phyloP scores from a whole-genome alignment of 2,329 filamentous ascomycete species.

The Cladophialophora exuberans region DNA sequence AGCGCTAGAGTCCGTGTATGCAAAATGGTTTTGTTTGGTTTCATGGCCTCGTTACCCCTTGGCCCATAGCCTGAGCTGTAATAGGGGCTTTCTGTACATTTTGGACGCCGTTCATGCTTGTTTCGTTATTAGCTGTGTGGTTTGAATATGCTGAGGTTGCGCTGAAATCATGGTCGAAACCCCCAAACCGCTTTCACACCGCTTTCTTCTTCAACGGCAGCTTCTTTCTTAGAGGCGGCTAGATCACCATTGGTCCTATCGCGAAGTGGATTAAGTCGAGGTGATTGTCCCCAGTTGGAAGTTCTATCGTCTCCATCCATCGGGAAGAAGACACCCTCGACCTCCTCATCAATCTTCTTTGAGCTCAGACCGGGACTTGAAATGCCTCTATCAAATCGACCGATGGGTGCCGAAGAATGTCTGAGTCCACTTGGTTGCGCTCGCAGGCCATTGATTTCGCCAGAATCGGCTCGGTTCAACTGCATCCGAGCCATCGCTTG shows the following conservation, averaged over 20 bases:
- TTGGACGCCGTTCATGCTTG: slow-evolving; percentile 24
- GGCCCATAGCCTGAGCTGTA: slow-evolving; percentile 8
- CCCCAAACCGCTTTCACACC: slow-evolving; percentile 25
- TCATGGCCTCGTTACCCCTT: slow-evolving; percentile 1
- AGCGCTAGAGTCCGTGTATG: slow-evolving; percentile 20
- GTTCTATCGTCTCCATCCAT: slow-evolving; percentile 55
- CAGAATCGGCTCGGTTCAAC: slow-evolving; percentile 45
- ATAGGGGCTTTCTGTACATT: slow-evolving; percentile 25
- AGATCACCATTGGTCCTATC: slow-evolving; percentile 25
- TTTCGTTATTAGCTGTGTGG: slow-evolving; percentile 23
- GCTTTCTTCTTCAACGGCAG: slow-evolving; percentile 7
- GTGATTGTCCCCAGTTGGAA: slow-evolving; percentile 26
- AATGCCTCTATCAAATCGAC: slow-evolving; percentile 48
- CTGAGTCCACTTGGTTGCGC: slow-evolving; percentile 40
- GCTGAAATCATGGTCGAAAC: slow-evolving; percentile 21
- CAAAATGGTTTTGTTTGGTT: slow-evolving; percentile 19
- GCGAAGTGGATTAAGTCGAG: slow-evolving; percentile 26
- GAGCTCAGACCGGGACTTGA: slow-evolving; percentile 50
- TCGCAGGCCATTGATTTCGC: slow-evolving; percentile 30
- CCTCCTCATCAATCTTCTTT: slow-evolving; percentile 53
- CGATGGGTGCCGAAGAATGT: slow-evolving; percentile 35
- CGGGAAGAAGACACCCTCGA: slow-evolving; percentile 52
- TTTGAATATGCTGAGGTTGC: neutral
- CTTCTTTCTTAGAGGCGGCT: slow-evolving; percentile 17
- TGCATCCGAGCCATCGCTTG: slow-evolving; percentile 38